A percentile compares a stretch with the other conserved stretches of the same genome.
These are phyloP conservation scores for Trichophyton rubrum DNA, from an alignment of 2,329 filamentous ascomycete species.

Conservation along the genomic window DNA sequence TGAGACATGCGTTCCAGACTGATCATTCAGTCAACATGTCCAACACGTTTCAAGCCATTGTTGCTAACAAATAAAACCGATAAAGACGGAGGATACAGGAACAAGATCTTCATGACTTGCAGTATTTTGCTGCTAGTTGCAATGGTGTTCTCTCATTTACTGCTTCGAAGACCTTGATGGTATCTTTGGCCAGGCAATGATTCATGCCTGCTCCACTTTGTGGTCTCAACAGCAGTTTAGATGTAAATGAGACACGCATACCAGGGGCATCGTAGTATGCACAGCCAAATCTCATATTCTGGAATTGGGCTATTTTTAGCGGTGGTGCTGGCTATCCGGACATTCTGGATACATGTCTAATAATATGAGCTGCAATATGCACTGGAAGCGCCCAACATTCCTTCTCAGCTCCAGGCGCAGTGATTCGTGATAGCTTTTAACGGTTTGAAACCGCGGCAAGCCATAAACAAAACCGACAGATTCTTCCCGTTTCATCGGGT, in stretches of 20 bases:
- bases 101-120: conserved; percentile 22
- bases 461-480: background rate
- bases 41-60: background rate
- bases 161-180: background rate
- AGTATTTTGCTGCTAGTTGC: conserved; percentile 13
- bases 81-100: conserved; percentile 17
- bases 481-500: background rate
- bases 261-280: background rate
- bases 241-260: background rate
- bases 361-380: too few species aligned
- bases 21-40: background rate
- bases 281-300: background rate
- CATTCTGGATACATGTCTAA: too few species aligned
- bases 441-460: background rate
- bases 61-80: background rate
- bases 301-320: background rate
- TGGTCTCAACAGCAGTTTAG: background rate
- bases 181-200: background rate
- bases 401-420: background rate
- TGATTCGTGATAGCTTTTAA: background rate
- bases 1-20: background rate
- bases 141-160: conserved; percentile 6
- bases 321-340: background rate
- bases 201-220: background rate
- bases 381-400: background rate